Evolutionary conservation across 1,139 yeast species (phyloP), one percentile per base, ranked within the genome.

Genomic region (Saccharomyces hybrid): DNA sequence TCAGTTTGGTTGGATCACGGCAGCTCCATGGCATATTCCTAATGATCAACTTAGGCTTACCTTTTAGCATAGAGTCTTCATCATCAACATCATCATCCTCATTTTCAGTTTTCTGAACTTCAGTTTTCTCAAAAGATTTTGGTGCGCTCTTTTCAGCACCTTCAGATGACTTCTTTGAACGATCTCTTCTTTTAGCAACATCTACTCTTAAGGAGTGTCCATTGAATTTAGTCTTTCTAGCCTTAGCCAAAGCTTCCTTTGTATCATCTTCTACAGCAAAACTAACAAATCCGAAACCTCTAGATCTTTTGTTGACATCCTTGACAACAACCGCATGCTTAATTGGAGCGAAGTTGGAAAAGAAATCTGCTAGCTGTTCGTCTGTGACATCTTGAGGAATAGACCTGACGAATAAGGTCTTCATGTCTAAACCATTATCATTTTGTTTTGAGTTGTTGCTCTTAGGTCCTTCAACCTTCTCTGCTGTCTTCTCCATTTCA

Each of bases 1-100:
- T 83, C 65, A 93, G 76, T 54, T 80, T 82, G 9, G 81, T 82
- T 4, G 95, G 86, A 58, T 86, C 84, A 69, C 93, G 83, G 52
- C 95, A 84, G 8, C 96, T 86, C 99, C 99, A 93, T 21, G 99
- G 99, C 70, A 93, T 79, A 69, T 93, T 93, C 69, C 99, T 81
- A 51, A 93, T 77, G 64, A 93, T 91, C 58, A 93, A 75, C 64
- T 96, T 81, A 3, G 97, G 93, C 64, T 84, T 79, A 71, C 95
- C 81, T 67, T 84, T 86, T 62, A 81, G 80, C 28, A 78, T 71
- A 7, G 64, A 64, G n/a, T 62, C 68, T 53, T 75, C 79, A 21
- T 73, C 72, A 3, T 62, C 62, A 11, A 53, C 57, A 27, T 61
- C 57, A 27, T 61, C 65, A 24, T 62, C 66, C 19, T 62, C 60